Conservation (phyloP, 176 grass and related monocot species). For the Lolium rigidum region DNA sequence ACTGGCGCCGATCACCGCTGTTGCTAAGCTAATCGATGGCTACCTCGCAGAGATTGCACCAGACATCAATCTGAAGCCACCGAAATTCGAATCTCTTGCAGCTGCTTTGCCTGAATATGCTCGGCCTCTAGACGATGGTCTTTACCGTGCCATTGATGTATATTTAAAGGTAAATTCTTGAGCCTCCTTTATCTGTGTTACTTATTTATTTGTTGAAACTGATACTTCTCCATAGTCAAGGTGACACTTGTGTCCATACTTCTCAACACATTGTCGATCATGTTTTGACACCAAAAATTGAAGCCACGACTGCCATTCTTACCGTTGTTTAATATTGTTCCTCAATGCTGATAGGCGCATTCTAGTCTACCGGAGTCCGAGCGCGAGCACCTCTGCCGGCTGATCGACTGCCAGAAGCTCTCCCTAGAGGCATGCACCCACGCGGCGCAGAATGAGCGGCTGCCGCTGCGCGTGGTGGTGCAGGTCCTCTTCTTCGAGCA, state of each 20-base stretch:
- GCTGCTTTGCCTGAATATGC: conserved; percentile 68
- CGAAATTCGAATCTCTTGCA: conserved; percentile 57
- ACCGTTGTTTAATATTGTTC: background rate
- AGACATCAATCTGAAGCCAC: conserved; percentile 68
- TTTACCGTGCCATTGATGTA: conserved; percentile 76
- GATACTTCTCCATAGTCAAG: background rate
- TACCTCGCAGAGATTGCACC: conserved; percentile 79
- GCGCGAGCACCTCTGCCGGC: conserved; percentile 60
- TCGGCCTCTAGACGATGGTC: conserved; percentile 58
- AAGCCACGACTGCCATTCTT: too few relatives aligned
- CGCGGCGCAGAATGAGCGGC: conserved; percentile 66
- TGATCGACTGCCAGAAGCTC: conserved; percentile 76
- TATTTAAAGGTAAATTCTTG: conserved; percentile 60
- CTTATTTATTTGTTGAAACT: too few relatives aligned
- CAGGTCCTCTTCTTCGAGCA: conserved; percentile 84
- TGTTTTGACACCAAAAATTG: background rate
- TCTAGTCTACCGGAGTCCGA: conserved; percentile 56
- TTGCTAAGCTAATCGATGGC: conserved; percentile 59
- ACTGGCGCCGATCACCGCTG: conserved; percentile 29
- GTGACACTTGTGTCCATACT: background rate
- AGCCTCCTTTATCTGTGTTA: too few relatives aligned
- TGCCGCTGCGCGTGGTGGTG: conserved; percentile 69
- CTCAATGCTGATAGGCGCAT: conserved; percentile 48
- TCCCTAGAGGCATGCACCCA: conserved; percentile 74
- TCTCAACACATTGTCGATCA: background rate